Percentiles rank a stretch among this genome's conserved stretches.
phyloP scores from a whole-genome alignment of 768 basidiomycete genomes.

The Hericium coralloides region DNA sequence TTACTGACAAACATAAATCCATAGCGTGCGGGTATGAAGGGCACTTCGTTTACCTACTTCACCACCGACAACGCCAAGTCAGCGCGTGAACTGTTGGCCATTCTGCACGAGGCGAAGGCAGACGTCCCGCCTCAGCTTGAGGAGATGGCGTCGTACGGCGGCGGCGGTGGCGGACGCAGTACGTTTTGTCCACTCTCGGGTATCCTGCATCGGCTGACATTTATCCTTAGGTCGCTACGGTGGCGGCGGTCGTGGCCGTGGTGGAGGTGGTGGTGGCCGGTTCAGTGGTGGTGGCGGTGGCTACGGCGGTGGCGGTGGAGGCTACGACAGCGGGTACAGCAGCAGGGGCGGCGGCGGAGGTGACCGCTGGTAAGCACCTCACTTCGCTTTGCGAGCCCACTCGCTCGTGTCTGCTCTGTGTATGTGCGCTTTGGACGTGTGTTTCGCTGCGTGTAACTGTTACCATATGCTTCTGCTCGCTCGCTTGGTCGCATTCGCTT shows the following conservation, averaged over 20 bases:
- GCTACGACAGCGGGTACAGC: slow-evolving; percentile 34
- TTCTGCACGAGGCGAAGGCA: slow-evolving; percentile 83
- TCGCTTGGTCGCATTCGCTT: not conserved
- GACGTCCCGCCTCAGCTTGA: slow-evolving; percentile 81
- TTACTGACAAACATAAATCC: not conserved
- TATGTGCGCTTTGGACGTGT: not conserved
- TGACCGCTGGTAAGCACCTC: slow-evolving; percentile 24
- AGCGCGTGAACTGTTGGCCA: slow-evolving; percentile 83
- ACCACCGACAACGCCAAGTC: slow-evolving; percentile 93
- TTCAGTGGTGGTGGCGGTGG: slow-evolving; percentile 34
- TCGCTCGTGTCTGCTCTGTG: not conserved
- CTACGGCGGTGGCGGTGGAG: slow-evolving; percentile 31
- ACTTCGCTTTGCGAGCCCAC: not conserved
- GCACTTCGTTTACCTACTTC: slow-evolving; percentile 92
- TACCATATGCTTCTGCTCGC: not conserved
- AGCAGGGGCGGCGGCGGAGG: slow-evolving; percentile 10
- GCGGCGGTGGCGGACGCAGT: slow-evolving; percentile 74
- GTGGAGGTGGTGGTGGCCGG: slow-evolving; percentile 32
- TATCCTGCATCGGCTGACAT: slow-evolving; percentile 3
- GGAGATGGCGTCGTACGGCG: slow-evolving; percentile 86
- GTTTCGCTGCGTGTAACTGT: not conserved
- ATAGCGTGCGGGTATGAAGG: slow-evolving; percentile 86
- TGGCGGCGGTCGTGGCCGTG: slow-evolving; percentile 34
- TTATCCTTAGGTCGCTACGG: slow-evolving; percentile 48
- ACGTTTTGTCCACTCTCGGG: slow-evolving; percentile 16